phyloP scores from a whole-genome alignment of 2,329 filamentous ascomycete species.

The Pseudogymnoascus sp. region DNA sequence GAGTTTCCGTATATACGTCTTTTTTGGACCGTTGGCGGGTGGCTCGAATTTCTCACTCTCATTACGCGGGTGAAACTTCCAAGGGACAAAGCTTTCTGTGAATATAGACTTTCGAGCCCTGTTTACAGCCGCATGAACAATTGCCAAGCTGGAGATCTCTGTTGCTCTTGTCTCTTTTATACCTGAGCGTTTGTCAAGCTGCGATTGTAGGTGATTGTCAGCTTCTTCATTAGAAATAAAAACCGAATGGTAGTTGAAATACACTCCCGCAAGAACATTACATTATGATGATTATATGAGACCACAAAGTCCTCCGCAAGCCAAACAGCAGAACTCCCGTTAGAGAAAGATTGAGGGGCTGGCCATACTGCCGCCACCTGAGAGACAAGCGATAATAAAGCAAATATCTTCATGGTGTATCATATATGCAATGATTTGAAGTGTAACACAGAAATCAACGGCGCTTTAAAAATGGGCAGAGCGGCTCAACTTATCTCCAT shows the following conservation, averaged over 20 bases:
- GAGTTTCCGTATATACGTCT: conserved; percentile 51
- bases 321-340: conserved; percentile 46
- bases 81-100: conserved; percentile 63
- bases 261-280: conserved; percentile 39
- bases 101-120: conserved; percentile 60
- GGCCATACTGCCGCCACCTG: conserved; percentile 48
- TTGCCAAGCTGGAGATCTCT: conserved; percentile 37
- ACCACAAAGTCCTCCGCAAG: conserved; percentile 45
- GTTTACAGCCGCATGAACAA: conserved; percentile 50
- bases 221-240: conserved; percentile 18
- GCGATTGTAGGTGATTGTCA: conserved; percentile 21
- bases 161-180: neutral
- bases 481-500: neutral
- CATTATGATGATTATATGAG: conserved; percentile 51
- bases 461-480: neutral
- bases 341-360: conserved; percentile 43
- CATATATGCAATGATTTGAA: neutral
- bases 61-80: conserved; percentile 65
- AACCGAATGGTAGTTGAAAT: conserved; percentile 20
- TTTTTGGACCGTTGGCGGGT: conserved; percentile 30
- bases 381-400: conserved; percentile 17
- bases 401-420: conserved; percentile 18
- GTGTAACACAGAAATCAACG: neutral
- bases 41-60: conserved; percentile 57
- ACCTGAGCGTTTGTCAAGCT: conserved; percentile 15